These are phyloP conservation scores for Colletotrichum noveboracense DNA, from an alignment of 2,329 filamentous ascomycete species.

Conservation along the genomic window DNA sequence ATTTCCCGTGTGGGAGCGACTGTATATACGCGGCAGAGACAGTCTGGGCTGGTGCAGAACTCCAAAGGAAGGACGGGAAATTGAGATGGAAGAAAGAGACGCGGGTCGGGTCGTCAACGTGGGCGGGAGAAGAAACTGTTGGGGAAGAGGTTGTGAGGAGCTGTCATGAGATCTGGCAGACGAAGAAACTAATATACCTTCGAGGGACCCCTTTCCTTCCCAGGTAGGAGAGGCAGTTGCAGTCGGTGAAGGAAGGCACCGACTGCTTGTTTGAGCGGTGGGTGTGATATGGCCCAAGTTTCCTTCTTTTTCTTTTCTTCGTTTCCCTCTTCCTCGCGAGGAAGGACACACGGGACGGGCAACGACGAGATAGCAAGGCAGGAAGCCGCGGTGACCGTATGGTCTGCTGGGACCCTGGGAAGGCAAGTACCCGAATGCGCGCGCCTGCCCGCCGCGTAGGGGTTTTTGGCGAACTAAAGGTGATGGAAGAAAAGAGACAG, in stretches of 20 bases:
- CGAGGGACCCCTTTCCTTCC: neutral
- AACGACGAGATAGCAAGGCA: neutral
- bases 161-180: constrained; percentile 19
- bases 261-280: neutral
- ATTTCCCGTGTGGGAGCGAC: neutral
- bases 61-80: neutral
- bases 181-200: constrained; percentile 16
- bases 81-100: neutral
- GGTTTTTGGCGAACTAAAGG: neutral
- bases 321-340: neutral
- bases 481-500: neutral
- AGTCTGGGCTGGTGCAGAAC: neutral
- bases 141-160: neutral
- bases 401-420: constrained; percentile 1
- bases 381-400: constrained; percentile 3
- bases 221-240: neutral
- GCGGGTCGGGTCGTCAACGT: neutral
- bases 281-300: neutral
- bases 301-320: neutral
- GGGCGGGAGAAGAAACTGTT: constrained; percentile 4
- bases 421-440: neutral
- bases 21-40: neutral
- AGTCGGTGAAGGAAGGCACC: constrained; percentile 13
- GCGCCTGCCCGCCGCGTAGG: constrained; percentile 3
- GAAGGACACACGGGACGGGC: neutral